phyloP scores from a whole-genome alignment of 129 eudicot genomes.

The Chrysanthemum makinoi region DNA sequence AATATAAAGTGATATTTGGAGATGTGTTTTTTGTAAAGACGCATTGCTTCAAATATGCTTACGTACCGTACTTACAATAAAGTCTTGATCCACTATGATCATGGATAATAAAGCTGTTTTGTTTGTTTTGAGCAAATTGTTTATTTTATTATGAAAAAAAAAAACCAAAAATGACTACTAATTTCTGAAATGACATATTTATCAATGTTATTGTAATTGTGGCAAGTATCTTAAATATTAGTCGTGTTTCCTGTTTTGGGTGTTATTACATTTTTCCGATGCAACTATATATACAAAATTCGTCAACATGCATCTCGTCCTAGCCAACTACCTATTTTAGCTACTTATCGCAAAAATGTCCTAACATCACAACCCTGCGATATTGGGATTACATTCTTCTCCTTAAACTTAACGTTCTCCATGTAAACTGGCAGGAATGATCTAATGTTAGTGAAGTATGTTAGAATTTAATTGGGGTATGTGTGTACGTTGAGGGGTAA shows the following conservation, averaged over 20 bases:
- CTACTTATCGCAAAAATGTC: no score
- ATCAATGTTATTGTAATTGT: not conserved
- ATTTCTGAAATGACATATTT: constrained; percentile 17
- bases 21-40: constrained; percentile 13
- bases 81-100: constrained; percentile 36
- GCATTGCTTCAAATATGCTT: constrained; percentile 19
- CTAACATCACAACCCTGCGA: not conserved
- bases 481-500: no score
- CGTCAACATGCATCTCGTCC: no score
- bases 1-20: constrained; percentile 4
- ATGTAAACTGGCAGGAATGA: no score
- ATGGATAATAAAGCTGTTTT: constrained; percentile 31
- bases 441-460: no score
- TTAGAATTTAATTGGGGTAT: no score
- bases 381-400: not conserved
- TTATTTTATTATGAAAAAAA: not conserved
- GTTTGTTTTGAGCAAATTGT: constrained; percentile 26
- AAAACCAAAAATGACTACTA: not conserved
- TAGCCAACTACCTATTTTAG: no score
- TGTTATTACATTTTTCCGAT: no score
- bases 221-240: no score
- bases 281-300: no score
- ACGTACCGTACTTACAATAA: constrained; percentile 28
- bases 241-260: no score
- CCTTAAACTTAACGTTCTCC: not conserved